Conservation (phyloP, 495 filamentous ascomycete species). For the Talaromyces ruber region DNA sequence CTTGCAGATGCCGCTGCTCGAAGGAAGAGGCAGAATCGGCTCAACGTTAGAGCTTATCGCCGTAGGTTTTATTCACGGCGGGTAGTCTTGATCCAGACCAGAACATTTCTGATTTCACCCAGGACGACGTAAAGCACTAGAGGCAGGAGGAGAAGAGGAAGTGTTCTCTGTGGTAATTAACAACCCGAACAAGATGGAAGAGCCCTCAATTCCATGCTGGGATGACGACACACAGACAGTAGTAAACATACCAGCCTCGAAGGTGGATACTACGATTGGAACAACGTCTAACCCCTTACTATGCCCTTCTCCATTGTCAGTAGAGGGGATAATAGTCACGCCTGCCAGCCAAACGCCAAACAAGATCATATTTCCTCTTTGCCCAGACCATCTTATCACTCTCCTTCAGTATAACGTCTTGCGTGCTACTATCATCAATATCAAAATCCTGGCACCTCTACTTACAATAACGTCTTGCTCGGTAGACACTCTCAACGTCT, state of each 20-base stretch:
- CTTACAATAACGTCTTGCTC: constrained; percentile 16
- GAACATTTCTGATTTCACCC: constrained; percentile 10
- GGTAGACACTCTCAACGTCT: constrained; percentile 21
- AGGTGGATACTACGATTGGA: constrained; percentile 8
- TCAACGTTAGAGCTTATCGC: constrained; percentile 35
- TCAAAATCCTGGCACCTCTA: constrained; percentile 25
- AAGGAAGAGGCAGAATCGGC: constrained; percentile 27
- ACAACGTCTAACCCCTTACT: not conserved
- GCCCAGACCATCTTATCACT: constrained; percentile 31
- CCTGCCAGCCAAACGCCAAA: constrained; percentile 15
- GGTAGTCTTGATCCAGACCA: too few species aligned
- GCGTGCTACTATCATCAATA: constrained; percentile 28
- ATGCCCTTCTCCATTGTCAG: not conserved
- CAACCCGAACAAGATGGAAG: not conserved
- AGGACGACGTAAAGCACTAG: constrained; percentile 29
- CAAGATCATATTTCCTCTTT: constrained; percentile 28
- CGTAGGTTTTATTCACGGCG: too few species aligned
- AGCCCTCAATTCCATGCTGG: constrained; percentile 26
- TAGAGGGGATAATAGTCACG: constrained; percentile 7
- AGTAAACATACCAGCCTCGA: constrained; percentile 21
- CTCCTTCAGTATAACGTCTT: constrained; percentile 37
- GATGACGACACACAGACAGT: constrained; percentile 24
- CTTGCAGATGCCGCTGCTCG: constrained; percentile 24
- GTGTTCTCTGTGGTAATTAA: not conserved
- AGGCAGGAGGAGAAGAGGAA: not conserved